Conservation (phyloP, 148 eudicot genomes). For the Vaccinium myrtillus region DNA sequence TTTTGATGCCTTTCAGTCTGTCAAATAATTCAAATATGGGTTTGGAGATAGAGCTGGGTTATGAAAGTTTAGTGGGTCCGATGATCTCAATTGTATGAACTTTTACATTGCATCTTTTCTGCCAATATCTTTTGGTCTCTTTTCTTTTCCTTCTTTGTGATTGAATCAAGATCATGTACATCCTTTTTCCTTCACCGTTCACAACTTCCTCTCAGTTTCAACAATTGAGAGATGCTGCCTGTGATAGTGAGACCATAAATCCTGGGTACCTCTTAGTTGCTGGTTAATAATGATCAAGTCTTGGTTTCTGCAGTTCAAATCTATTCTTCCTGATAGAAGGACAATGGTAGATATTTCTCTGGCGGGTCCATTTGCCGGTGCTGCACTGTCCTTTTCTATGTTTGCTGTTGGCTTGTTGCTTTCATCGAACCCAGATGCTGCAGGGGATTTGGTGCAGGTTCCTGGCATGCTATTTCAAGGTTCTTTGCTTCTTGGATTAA, state of each 20-base stretch:
- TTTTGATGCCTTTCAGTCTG: not conserved
- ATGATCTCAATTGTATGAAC: not conserved
- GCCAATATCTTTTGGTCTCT: not conserved
- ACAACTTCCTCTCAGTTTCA: not conserved
- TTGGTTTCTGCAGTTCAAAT: slow-evolving; percentile 69
- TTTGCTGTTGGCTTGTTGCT: slow-evolving; percentile 84
- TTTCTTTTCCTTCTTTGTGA: not conserved
- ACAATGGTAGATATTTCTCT: slow-evolving; percentile 85
- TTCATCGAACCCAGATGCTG: slow-evolving; percentile 68
- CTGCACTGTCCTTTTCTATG: slow-evolving; percentile 80
- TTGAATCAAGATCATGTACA: not conserved
- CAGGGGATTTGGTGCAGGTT: slow-evolving; percentile 84
- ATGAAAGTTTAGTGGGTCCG: not conserved
- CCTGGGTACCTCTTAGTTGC: not conserved
- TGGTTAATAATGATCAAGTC: slow-evolving; percentile 20
- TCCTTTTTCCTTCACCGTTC: not conserved
- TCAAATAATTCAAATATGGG: not conserved
- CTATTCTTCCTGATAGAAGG: slow-evolving; percentile 89
- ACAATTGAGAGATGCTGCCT: not conserved
- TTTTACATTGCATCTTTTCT: not conserved
- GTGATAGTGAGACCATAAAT: not conserved
- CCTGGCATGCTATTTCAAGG: slow-evolving; percentile 94
- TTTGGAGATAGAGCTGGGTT: not conserved
- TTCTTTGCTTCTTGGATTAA: slow-evolving; percentile 91
- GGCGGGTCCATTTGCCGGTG: slow-evolving; percentile 97